Conservation (phyloP, 176 grass and related monocot species). For the Aegilops sharonensis region DNA sequence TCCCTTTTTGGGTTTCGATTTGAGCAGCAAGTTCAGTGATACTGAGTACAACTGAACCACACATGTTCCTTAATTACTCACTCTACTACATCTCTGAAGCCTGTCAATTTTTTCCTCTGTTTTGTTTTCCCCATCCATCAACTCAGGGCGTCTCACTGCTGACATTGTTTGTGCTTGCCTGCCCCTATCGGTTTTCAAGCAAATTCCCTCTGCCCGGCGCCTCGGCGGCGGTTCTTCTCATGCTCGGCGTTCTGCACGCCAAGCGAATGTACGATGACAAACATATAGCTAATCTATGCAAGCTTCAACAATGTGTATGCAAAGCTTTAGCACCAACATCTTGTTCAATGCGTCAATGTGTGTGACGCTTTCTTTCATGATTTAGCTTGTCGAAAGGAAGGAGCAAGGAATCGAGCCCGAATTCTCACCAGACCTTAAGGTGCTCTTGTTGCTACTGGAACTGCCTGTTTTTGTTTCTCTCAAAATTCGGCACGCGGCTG, state of each 20-base stretch:
- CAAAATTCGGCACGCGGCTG: neutral
- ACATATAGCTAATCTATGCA: slow-evolving; percentile 45
- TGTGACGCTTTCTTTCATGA: neutral
- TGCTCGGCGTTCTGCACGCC: slow-evolving; percentile 83
- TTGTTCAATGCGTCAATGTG: neutral
- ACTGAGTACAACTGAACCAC: too few relatives aligned
- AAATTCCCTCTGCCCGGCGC: slow-evolving; percentile 74
- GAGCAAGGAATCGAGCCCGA: slow-evolving; percentile 70
- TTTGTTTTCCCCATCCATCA: too few relatives aligned
- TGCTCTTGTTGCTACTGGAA: slow-evolving; percentile 2
- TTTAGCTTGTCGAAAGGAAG: slow-evolving; percentile 51
- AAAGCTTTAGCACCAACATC: neutral
- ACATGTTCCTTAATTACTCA: too few relatives aligned
- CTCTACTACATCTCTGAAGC: too few relatives aligned
- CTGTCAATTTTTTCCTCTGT: too few relatives aligned
- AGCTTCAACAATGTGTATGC: neutral
- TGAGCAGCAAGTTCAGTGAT: neutral
- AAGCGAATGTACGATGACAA: slow-evolving; percentile 77
- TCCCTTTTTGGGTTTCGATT: neutral
- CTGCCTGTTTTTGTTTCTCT: neutral
- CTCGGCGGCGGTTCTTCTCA: slow-evolving; percentile 68
- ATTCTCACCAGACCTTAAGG: slow-evolving; percentile 74
- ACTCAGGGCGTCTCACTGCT: neutral
- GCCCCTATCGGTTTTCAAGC: slow-evolving; percentile 25
- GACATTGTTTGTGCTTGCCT: neutral